Evolutionary conservation across 31 red algal species (phyloP).

Genomic region (Odonthalia washingtoniensis): DNA sequence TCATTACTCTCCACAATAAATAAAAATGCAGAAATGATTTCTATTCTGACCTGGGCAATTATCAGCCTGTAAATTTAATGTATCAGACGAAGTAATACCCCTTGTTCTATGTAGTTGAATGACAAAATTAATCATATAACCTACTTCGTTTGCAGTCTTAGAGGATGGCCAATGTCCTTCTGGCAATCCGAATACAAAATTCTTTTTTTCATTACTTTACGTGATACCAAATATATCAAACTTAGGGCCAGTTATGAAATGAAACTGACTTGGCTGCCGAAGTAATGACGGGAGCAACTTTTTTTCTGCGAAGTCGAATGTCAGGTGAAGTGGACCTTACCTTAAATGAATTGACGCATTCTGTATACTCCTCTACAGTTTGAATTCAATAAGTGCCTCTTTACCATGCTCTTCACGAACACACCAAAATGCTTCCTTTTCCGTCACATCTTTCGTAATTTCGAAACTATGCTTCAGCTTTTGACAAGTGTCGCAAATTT

Average conservation of each 20-base stretch:
- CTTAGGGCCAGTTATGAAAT: neutral
- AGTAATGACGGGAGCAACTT: neutral
- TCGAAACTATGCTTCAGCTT: neutral
- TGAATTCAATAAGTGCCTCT: neutral
- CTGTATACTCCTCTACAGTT: neutral
- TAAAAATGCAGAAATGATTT: constrained; percentile 15
- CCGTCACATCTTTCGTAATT: too few relatives aligned
- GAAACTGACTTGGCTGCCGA: neutral
- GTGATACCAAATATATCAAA: neutral
- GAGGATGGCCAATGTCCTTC: too few relatives aligned
- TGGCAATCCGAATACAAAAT: too few relatives aligned
- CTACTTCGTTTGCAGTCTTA: too few relatives aligned
- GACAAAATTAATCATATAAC: too few relatives aligned
- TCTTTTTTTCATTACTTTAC: neutral
- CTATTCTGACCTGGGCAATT: constrained; percentile 30
- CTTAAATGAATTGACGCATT: neutral
- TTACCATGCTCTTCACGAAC: too few relatives aligned
- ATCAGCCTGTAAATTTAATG: too few relatives aligned
- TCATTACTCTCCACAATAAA: too few relatives aligned
- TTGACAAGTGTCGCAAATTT: neutral
- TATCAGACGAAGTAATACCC: too few relatives aligned
- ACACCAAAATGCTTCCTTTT: neutral
- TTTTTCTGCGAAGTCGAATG: constrained; percentile 4
- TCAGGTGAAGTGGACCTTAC: neutral
- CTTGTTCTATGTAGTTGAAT: too few relatives aligned